Evolutionary conservation across 345 rosid genomes (phyloP), one percentile per base, ranked within the genome.

Genomic region (Camelina neglecta): DNA sequence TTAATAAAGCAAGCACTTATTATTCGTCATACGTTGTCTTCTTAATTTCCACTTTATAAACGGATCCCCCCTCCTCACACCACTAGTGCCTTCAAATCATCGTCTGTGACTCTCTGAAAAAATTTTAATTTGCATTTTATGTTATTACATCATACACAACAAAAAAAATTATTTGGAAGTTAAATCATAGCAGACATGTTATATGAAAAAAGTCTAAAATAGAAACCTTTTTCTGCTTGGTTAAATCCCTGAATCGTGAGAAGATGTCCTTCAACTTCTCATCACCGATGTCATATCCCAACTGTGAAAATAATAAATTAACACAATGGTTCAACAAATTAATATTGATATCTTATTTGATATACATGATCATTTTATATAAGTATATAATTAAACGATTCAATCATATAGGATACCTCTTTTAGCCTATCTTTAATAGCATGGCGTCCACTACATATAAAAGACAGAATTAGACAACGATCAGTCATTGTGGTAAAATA

Each of bases 221-320:
- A 0, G 53, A 1, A n/a, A 92, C 96, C 96, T 92, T 95, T 83
- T 90, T 92, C 5, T 81, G 80, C 76, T 92, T 96, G 21, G 99
- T 96, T 50, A 95, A 86, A 11, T 89, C 85, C 75, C 88, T 95
- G 83, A 90, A 95, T 53, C 67, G 81, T 90, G 91, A 85, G 81
- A 95, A 92, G 38, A 92, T 77, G 26, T 41, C 87, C 55, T 81
- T 85, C 29, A 95, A 84, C 75, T 90, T 89, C 48, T 84, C 90
- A 68, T 86, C 89, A 65, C 84, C 82, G 72, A 92, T 45, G 70
- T 92, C 95, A 72, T 84, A 94, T 51, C 97, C 97, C 78, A 92
- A 87, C 98, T 94, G 86, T 94, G 87, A 31, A 1, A 45, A 63
- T 45, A 73, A 71, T 16, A 81, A 11, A 57, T 16, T 50, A 9